Evolutionary conservation across 257 asterid species (phyloP).

Genomic region (Gynochthodes officinalis): DNA sequence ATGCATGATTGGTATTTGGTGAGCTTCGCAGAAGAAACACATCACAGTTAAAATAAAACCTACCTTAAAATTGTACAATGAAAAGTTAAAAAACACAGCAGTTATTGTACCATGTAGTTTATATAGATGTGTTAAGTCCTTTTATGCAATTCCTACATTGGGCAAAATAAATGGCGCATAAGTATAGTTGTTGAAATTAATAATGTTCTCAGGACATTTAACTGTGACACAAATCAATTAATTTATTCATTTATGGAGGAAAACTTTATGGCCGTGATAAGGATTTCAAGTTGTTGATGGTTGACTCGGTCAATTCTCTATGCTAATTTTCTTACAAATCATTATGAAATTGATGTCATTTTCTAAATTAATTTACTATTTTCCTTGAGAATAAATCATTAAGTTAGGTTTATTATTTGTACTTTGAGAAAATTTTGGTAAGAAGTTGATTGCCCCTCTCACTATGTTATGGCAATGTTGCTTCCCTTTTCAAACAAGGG

Average conservation of each 20-base stretch:
- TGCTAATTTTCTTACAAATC: background rate
- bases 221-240: conserved; percentile 23
- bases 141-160: background rate
- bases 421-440: too few species aligned
- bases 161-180: background rate
- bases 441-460: too few species aligned
- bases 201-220: conserved; percentile 28
- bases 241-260: conserved; percentile 1
- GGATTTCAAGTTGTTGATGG: conserved; percentile 7
- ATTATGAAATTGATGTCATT: background rate
- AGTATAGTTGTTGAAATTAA: conserved; percentile 3
- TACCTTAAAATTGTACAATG: background rate
- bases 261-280: background rate
- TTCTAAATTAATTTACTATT: background rate
- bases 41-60: background rate
- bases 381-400: too few species aligned
- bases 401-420: too few species aligned
- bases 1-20: conserved; percentile 20
- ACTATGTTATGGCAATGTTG: too few species aligned
- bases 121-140: background rate
- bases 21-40: conserved; percentile 30
- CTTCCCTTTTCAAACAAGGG: too few species aligned
- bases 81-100: background rate
- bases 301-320: conserved; percentile 3
- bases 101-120: background rate